Base-by-base conservation (phyloP, 257 asterid species). In the Scutellaria minor region DNA sequence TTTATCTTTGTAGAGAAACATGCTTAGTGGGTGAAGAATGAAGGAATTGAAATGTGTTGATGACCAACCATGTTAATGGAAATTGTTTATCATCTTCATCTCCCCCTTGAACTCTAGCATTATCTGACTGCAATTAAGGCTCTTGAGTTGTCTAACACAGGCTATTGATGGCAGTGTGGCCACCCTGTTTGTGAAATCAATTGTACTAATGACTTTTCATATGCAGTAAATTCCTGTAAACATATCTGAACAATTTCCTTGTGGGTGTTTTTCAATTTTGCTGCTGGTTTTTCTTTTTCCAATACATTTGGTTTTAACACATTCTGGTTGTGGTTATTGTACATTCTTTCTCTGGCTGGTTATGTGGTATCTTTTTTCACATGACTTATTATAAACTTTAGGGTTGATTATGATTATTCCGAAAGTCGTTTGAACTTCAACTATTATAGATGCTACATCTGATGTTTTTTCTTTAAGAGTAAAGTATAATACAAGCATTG, bases 51-150 rank as follows among this genome's bases (percentile, higher is more conserved):
- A 9, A 55, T 9, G 14, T 45, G 75, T 5, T 2, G 46, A 62
- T 52, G 41, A 74, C 69, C 80, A 53, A 60, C 75, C 72, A 71
- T 52, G 67, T 51, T 69, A 4, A 75, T 75, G 69, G 64, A 63
- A 52, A 41, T 42, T 64, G 24, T 3, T 55, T 9, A 51, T 3
- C 48, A 3, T 11, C 55, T 35, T 51, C 52, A 9, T 18, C 18
- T 11, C 54, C 55, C 44, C 60, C 59, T 35, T 27, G 37, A 42
- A 27, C 40, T 22, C 12, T 3, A 20, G 71, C 53, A 76, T 8
- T 31, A 35, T 59, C 48, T 11, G 76, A 53, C 9, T 5, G 75
- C 57, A 68, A 47, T 78, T 61, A 70, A 69, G 69, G 61, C 69
- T 47, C 27, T 54, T 24, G 79, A 57, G 77, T 70, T 24, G 77